phyloP scores from a whole-genome alignment of 2,329 filamentous ascomycete genomes.

The Xylariaceae sp. region DNA sequence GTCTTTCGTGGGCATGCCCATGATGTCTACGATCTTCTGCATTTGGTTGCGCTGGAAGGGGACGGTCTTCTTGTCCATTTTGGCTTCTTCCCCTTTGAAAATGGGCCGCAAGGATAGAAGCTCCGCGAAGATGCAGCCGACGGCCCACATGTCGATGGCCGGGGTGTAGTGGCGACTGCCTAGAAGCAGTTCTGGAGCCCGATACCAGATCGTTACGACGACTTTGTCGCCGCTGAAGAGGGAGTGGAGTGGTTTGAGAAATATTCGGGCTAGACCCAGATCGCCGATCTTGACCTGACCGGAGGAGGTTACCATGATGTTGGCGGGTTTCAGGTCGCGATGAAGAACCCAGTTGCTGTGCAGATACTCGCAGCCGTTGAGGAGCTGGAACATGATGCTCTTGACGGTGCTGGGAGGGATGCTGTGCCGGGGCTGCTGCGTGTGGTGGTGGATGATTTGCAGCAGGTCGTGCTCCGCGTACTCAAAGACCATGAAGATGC shows the following conservation, averaged over 20 bases:
- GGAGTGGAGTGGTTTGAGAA: slow-evolving; percentile 87
- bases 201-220: slow-evolving; percentile 98
- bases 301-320: slow-evolving; percentile 92
- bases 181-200: slow-evolving; percentile 86
- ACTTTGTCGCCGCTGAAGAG: slow-evolving; percentile 95
- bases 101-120: slow-evolving; percentile 85
- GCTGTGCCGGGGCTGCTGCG: slow-evolving; percentile 76
- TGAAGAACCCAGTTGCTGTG: slow-evolving; percentile 97
- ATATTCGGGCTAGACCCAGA: slow-evolving; percentile 82
- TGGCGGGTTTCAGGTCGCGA: slow-evolving; percentile 93
- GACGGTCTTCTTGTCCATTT: slow-evolving; percentile 98
- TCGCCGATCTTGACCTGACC: slow-evolving; percentile 95
- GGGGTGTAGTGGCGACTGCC: slow-evolving; percentile 95
- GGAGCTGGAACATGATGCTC: slow-evolving; percentile 90
- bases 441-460: slow-evolving; percentile 98
- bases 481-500: slow-evolving; percentile 99
- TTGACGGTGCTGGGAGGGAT: slow-evolving; percentile 87
- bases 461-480: slow-evolving; percentile 96
- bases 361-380: slow-evolving; percentile 91
- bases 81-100: slow-evolving; percentile 97
- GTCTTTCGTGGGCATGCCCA: slow-evolving; percentile 84
- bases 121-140: slow-evolving; percentile 97
- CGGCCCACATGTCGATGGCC: slow-evolving; percentile 94
- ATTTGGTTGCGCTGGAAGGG: slow-evolving; percentile 98
- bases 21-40: slow-evolving; percentile 96